Conservation (phyloP, 163 green algal genomes). For the Prototheca wickerhamii region DNA sequence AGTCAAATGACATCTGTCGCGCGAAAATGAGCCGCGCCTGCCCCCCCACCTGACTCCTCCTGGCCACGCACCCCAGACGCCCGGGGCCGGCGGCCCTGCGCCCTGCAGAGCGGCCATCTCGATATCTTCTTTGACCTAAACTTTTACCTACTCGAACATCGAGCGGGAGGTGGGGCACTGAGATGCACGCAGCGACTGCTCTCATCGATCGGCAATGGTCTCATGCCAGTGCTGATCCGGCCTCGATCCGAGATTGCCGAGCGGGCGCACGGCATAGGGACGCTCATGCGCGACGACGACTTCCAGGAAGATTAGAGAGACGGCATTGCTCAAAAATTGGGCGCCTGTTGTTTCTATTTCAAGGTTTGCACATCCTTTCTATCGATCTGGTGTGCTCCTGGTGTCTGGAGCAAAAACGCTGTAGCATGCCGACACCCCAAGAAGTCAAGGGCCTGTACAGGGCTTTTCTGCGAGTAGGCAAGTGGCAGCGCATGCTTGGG, state of each 20-base stretch:
- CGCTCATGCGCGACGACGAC: not conserved
- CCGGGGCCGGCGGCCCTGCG: slow-evolving; percentile 5
- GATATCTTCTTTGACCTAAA: not conserved
- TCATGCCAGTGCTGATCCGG: no score
- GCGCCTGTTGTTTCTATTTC: not conserved
- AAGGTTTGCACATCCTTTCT: not conserved
- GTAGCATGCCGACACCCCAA: not conserved
- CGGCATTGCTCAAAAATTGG: not conserved
- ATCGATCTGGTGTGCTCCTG: not conserved
- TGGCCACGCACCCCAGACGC: slow-evolving; percentile 14
- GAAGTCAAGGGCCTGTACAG: slow-evolving; percentile 11
- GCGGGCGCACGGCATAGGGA: no score
- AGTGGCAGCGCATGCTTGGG: no score
- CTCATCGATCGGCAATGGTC: no score
- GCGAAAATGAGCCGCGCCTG: no score
- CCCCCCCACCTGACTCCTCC: no score
- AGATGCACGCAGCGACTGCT: no score
- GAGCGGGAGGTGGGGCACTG: no score
- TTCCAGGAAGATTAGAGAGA: not conserved
- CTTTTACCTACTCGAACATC: not conserved
- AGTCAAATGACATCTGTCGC: not conserved
- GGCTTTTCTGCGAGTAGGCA: slow-evolving; percentile 12
- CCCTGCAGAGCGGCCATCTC: slow-evolving; percentile 1
- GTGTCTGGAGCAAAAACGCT: not conserved
- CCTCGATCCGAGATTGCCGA: no score